Evolutionary conservation across 1,139 yeast genomes (phyloP), one percentile per base, ranked within the genome.

Genomic region (Trichomonascaceae sp.): DNA sequence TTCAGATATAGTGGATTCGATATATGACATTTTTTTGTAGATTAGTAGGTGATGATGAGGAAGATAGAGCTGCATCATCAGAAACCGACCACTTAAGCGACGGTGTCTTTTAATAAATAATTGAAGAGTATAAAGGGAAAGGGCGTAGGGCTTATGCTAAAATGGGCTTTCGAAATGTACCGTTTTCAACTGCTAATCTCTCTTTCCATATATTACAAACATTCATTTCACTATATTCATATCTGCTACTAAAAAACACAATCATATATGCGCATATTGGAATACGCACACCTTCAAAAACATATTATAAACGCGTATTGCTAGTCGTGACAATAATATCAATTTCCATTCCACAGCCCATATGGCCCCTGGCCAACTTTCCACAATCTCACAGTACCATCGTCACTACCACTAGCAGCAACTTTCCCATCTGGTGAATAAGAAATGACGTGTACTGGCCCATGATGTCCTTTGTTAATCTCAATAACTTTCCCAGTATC

Each of bases 381-480:
- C 91, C 90, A 85, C 41, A 85, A 71, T 51, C 89, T 71, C 17
- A 84, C 83, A 2, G 84, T 70, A 10, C 89, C 89, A 63, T 85
- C 90, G 55, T 81, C 83, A 2, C 87, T 79, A 47, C 89, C 90
- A 0, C 88, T 80, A 0, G 86, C 89, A 58, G 78, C 64, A 17
- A 70, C 47, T 22, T 62, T 58, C 1, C 72, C 72, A 51, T 70
- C 73, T 2, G 74, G 74, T 9, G 73, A 68, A 53, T 63, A 70
- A 30, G 66, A 57, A 1, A 69, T 63, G 2, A 71, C 63, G 55
- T 70, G 74, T 10, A 71, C 72, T 0, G 74, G 74, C 1, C 74
- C 74, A 55, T 70, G 74, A 50, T 71, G 74, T 4, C 70, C 72
- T 50, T 66, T 69, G 49, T 55, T 58, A 19, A 64, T 64, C 49